Evolutionary conservation across 768 basidiomycete species (phyloP), one percentile per base, ranked within the genome.

Genomic region (Naganishia friedmannii): DNA sequence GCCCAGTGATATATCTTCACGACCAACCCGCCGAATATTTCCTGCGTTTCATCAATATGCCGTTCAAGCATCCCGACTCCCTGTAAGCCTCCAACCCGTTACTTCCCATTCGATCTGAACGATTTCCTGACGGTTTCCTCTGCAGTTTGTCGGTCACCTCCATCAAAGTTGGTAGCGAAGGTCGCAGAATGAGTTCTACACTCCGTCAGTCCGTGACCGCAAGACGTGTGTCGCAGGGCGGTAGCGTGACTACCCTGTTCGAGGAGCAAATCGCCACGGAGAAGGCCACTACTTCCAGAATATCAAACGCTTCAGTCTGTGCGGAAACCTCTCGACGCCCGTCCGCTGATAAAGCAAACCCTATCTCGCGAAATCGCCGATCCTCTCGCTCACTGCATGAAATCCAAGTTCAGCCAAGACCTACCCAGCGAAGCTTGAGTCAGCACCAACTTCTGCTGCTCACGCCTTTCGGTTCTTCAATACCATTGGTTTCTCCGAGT

Each of bases 391-490:
- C 31, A 23, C 39, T 63, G 1, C 60, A 63, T 29, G 42, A 63
- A 37, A 63, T 63, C 39, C 39, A 28, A n/a, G 42, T 63, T 8
- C 60, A 63, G 21, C 42, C 60, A 1, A 42, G 60, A 45, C 31
- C 34, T 15, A 7, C 39, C 3, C 60, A 63, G 60, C 60, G 60
- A 26, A 63, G 45, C 19, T 58, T 65, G 31, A 65, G 58, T 26
- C 69, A 34, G 7, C 69, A 65, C 51, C 69, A 70, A 32, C 26
- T 70, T 10, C 29, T 70, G 53, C 48, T 70, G 45, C 60, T 70
- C 32, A 70, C 56, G n/a, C 69, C 69, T 10, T 70, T 70, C 39
- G 69, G 69, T 9, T 39, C 31, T 9, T 54, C 69, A 29, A 2
- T 31, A 2, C 69, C 69, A 28, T 34, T 51, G 19, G 31, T 15